Base-by-base conservation (phyloP, 2,329 filamentous ascomycete genomes). In the Alternaria solani region DNA sequence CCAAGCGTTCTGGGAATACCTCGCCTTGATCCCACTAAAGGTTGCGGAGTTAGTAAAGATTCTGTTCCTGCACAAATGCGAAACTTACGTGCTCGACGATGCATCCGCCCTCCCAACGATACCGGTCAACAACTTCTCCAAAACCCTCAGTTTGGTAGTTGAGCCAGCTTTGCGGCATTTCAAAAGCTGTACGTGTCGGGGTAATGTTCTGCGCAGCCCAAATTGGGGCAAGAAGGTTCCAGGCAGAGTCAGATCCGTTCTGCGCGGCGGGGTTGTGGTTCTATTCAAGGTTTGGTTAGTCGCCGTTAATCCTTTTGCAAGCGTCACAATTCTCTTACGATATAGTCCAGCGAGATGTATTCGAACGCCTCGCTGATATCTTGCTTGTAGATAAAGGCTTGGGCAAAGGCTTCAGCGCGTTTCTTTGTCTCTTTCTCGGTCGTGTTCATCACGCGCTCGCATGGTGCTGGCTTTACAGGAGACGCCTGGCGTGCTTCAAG, bases 21-120 rank as follows among this genome's bases (percentile, higher is more conserved):
- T 74, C 72, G 14, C 65, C 65, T 51, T 69, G 64, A 42, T 75
- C 72, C 72, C 72, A 75, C 71, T 75, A 30, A 2, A 28, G 16
- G 20, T 28, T 28, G 30, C 46, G 36, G 28, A 38, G 34, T 55
- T 23, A 55, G 53, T 43, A 1, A 47, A 32, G 7, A 36, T 5
- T 14, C 34, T 6, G 11, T 32, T 18, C 7, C 9, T 41, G 6
- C 28, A 23, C 2, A 5, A 26, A 25, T 1, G 7, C 7, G 48
- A 56, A 8, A 74, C 72, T 70, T 59, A 71, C 72, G 63, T 76
- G 73, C 54, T 75, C 74, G 63, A 61, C 73, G 49, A 76, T 75
- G 43, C 74, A 76, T 8, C 70, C 72, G 16, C 58, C 67, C 57
- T 74, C 73, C 73, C 72, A 75, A 11, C 73, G 51, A 61, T 65